Percentiles rank a stretch among this genome's conserved stretches.
Evolutionary conservation across 768 basidiomycete species (phyloP).

Genomic region (Amanita phalloides): DNA sequence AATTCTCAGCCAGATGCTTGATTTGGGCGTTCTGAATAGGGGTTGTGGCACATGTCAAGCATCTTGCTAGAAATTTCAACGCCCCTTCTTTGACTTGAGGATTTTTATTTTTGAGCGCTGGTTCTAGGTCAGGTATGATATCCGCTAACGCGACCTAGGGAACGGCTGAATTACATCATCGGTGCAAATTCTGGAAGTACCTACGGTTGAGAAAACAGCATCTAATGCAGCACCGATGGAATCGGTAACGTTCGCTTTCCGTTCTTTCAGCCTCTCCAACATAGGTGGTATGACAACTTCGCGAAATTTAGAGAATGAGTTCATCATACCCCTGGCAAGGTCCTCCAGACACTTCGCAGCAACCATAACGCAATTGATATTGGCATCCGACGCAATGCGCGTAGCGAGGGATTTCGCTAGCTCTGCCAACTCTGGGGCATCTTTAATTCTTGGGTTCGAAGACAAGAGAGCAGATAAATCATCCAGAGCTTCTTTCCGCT

Average conservation of each 20-base stretch:
- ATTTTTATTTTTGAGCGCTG: conserved; percentile 79
- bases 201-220: conserved; percentile 75
- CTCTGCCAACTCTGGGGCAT: conserved; percentile 68
- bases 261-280: conserved; percentile 87
- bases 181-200: conserved; percentile 13
- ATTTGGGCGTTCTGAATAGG: conserved; percentile 69
- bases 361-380: conserved; percentile 89
- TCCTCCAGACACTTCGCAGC: conserved; percentile 81
- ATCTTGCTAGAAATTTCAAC: conserved; percentile 76
- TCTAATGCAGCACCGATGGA: conserved; percentile 81
- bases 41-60: conserved; percentile 56
- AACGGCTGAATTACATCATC: conserved; percentile 7
- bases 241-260: conserved; percentile 86
- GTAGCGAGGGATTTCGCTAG: conserved; percentile 66
- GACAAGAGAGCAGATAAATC: conserved; percentile 65
- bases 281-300: conserved; percentile 65
- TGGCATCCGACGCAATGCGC: conserved; percentile 82
- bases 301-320: conserved; percentile 62
- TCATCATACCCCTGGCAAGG: conserved; percentile 74
- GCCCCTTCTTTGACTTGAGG: conserved; percentile 95
- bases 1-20: conserved; percentile 69
- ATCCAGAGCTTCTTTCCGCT: conserved; percentile 86
- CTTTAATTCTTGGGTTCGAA: conserved; percentile 66
- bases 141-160: conserved; percentile 68
- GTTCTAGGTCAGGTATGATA: conserved; percentile 71